Base-by-base conservation (phyloP, 2,329 filamentous ascomycete species). In the Drechslera avenae region DNA sequence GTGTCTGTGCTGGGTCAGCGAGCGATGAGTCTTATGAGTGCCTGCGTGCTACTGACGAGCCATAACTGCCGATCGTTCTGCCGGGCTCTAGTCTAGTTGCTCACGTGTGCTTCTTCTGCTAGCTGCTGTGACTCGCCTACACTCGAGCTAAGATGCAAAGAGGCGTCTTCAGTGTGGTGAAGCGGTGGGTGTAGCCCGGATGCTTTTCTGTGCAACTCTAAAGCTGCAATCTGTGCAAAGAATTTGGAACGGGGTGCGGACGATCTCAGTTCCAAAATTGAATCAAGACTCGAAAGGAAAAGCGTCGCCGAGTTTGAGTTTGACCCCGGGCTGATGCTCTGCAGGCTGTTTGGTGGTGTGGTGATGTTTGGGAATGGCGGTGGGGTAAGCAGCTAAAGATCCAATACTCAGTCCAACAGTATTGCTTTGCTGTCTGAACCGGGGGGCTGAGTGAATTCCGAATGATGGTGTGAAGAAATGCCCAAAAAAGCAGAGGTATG, bases 1-100 rank as follows among this genome's bases (percentile, higher is more conserved):
- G 58, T 62, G 44, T 65, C 57, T 64, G 43, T 39, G 46, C 21
- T 13, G 39, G 26, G 54, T 62, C 39, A 63, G 62, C 47, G 10
- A 19, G 19, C 47, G 26, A 28, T 46, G 36, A 47, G 46, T 35
- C 33, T 46, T 32, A 16, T 39, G 30, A 33, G 37, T 33, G 14
- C 12, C 30, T 47, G 37, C 39, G 50, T 47, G 39, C 53, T 37
- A 58, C 52, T 57, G 37, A 62, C 57, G 61, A 50, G 62, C 59
- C 59, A 62, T 64, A 47, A 39, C 21, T 26, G 33, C 42, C 26
- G 37, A 13, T 46, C 14, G 26, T 26, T 32, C 26, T 50, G 33
- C 21, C 36, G 40, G 41, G 30, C 12, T 39, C 18, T 26, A 18
- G 28, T 44, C 32, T 16, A 42, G 30, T 35, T 54, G 26, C 33